A percentile compares a stretch with the other conserved stretches of the same genome.
phyloP scores from a whole-genome alignment of 108 stramenopile genomes.

The Poteriospumella lacustris region DNA sequence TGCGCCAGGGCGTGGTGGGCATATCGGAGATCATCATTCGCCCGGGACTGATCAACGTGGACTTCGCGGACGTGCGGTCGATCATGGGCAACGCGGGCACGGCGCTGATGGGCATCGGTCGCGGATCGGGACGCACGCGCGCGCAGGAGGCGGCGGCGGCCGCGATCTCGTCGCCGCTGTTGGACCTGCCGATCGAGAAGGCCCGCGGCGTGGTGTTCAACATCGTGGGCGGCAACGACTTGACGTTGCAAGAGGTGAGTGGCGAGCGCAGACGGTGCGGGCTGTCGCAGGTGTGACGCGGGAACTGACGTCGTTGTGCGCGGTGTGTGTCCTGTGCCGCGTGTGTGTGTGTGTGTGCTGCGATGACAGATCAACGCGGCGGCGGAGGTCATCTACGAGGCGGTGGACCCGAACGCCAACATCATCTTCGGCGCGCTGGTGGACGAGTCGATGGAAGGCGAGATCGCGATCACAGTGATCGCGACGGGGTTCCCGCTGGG shows the following conservation, averaged over 20 bases:
- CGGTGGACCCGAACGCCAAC: conserved; percentile 83
- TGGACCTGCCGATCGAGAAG: conserved; percentile 77
- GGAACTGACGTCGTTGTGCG: background rate
- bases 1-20: conserved; percentile 81
- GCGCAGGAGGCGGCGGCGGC: conserved; percentile 80
- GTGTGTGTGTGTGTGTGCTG: background rate
- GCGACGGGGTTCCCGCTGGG: conserved; percentile 73
- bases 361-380: conserved; percentile 58
- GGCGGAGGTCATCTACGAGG: conserved; percentile 78
- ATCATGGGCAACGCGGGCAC: conserved; percentile 85
- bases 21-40: conserved; percentile 83
- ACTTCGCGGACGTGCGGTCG: conserved; percentile 82
- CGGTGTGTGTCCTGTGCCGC: no score
- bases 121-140: conserved; percentile 65
- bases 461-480: conserved; percentile 77
- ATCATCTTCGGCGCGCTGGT: conserved; percentile 87
- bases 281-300: background rate
- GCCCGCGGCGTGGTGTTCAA: conserved; percentile 85
- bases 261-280: background rate
- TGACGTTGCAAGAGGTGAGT: conserved; percentile 76
- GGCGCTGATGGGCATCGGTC: conserved; percentile 84
- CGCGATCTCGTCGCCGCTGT: conserved; percentile 74
- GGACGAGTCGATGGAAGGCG: conserved; percentile 75
- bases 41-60: conserved; percentile 83
- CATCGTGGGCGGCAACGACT: conserved; percentile 72